Base-by-base conservation (phyloP, 129 eudicot species). In the Pittosporum tobira region DNA sequence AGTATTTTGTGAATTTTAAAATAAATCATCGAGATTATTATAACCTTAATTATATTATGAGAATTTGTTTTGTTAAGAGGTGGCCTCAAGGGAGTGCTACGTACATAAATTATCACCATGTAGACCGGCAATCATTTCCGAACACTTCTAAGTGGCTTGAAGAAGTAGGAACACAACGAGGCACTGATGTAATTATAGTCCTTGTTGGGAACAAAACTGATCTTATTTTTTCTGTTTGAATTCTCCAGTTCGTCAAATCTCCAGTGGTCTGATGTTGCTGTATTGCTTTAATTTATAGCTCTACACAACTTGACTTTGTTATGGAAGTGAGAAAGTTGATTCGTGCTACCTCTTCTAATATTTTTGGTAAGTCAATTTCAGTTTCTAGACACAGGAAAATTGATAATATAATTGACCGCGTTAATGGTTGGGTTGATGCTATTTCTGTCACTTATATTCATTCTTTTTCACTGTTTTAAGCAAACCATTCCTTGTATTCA, bases 131-230 rank as follows among this genome's bases (percentile, higher is more conserved):
- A 38, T 88, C 96, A 40, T 88, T 88, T 64, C 55, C 82, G 72
- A 87, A 82, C 76, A 87, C 91, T 44, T 60, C 85, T 65, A 87
- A 67, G 72, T 87, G 95, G 95, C 79, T 87, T 40, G 96, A 88
- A 56, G 96, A 88, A 84, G 96, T 84, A 54, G 79, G 89, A 14
- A 81, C 89, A 6, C 89, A 88, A 68, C 73, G 94, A 18, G 96
- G 96, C 43, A 80, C 69, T 12, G 94, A 88, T 73, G 96, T 81
- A 47, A 81, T 88, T 64, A 78, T 88, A 62, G 96, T 84, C 38
- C 96, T 88, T 73, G 96, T 88, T 54, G 96, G 89, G 10, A 88
- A 88, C 74, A 88, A 88, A 83, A 88, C 96, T 22, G 96, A 88
- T 69, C 86, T 88, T 56, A 94, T 81, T 55, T n/a, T 49, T 49